Conservation (phyloP, 2,329 filamentous ascomycete species). For the Cladosporium halotolerans region DNA sequence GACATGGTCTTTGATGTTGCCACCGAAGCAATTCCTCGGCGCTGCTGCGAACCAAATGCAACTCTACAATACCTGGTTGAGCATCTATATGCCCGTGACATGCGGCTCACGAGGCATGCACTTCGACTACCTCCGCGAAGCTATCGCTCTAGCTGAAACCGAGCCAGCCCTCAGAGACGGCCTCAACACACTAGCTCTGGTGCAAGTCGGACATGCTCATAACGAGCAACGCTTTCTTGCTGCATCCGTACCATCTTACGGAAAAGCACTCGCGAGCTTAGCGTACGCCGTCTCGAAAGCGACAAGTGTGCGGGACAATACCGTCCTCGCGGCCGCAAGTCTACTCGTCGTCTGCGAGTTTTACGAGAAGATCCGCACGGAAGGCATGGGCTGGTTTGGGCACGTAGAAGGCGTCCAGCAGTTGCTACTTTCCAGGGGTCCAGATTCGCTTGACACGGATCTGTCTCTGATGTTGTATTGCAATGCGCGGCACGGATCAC, state of each 20-base stretch:
- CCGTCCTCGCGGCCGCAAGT: slow-evolving; percentile 13
- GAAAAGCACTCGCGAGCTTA: slow-evolving; percentile 12
- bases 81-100: slow-evolving; percentile 10
- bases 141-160: background rate
- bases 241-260: slow-evolving; percentile 13
- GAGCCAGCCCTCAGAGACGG: slow-evolving; percentile 14
- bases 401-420: slow-evolving; percentile 14
- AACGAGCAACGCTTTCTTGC: slow-evolving; percentile 12
- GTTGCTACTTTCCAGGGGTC: slow-evolving; percentile 11
- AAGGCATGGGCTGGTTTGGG: slow-evolving; percentile 15
- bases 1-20: background rate
- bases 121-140: slow-evolving; percentile 5
- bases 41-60: slow-evolving; percentile 15
- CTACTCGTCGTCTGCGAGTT: slow-evolving; percentile 15
- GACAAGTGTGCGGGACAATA: slow-evolving; percentile 13
- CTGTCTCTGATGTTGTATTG: slow-evolving; percentile 13
- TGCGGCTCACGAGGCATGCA: slow-evolving; percentile 2
- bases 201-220: slow-evolving; percentile 13
- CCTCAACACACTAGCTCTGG: slow-evolving; percentile 12
- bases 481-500: slow-evolving; percentile 12
- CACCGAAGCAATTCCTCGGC: background rate
- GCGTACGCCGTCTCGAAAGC: slow-evolving; percentile 12
- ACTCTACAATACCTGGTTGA: slow-evolving; percentile 14
- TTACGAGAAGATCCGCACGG: slow-evolving; percentile 13
- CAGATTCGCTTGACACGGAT: slow-evolving; percentile 11